Base-by-base conservation (phyloP, 164 flowering plant species). In the Stephania yunnanensis region DNA sequence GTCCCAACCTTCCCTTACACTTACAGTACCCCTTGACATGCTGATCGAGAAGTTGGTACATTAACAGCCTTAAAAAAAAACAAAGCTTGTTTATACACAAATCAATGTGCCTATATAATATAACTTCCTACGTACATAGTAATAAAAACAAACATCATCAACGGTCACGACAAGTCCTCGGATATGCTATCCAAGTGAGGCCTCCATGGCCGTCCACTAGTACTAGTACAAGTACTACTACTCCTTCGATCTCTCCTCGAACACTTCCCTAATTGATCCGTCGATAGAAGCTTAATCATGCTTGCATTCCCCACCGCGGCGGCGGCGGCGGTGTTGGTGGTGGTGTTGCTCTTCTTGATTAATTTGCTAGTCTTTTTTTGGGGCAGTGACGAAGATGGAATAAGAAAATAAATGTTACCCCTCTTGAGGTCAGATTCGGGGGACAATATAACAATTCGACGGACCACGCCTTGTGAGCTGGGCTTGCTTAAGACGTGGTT, bases 321-420 rank as follows among this genome's bases (percentile, higher is more conserved):
- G 52, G 53, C 3, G 8, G 17, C 45, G 36, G 5, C n/a, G 52
- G 53, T 1, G 8, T 11, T 58, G 9, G 10, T 55, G 22, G 1
- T 52, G 19, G 10, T 61, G 0, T 15, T 61, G 12, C 25, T 46
- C 53, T 66, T 81, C 36, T 46, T 78, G 50, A 10, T 78, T 63
- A 25, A 25, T 15, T 50, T 50, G 15, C 63, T 46, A 17, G 50
- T 44, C 65, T 17, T 70, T 70, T 86, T 84, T 63, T 83, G 83
- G n/a, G 87, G 92, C 48, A 87, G 30, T 6, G 95, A 89, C 8
- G 93, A 78, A 0, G 76, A 74, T 0, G 97, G 98, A 70, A 90
- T 86, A 68, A 93, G 76, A 84, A 95, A 95, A 76, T 95, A 95
- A 20, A 95, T 93, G 80, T 85, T 80, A 42, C 97, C 98, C 10